phyloP scores from a whole-genome alignment of 768 basidiomycete genomes.

The Mycena amicta region DNA sequence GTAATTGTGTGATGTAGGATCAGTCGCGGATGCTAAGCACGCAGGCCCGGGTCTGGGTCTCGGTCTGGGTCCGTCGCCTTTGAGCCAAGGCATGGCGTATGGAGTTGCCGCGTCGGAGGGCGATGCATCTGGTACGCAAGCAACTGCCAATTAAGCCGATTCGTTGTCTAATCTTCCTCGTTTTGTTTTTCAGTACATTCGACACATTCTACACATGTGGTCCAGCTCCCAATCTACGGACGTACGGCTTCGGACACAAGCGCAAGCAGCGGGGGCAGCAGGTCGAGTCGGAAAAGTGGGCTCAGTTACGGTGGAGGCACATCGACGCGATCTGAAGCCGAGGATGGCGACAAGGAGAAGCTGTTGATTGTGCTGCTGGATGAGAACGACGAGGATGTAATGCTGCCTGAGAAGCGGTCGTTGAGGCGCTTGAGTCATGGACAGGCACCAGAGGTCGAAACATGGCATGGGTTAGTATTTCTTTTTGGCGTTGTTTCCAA shows the following conservation, averaged over 20 bases:
- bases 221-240: constrained; percentile 9
- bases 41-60: not conserved
- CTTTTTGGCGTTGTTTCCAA: not conserved
- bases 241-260: constrained; percentile 16
- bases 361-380: constrained; percentile 19
- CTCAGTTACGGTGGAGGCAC: not conserved
- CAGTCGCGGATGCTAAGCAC: too few species aligned
- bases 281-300: not conserved
- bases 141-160: too few species aligned
- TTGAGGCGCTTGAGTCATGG: not conserved
- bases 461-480: not conserved
- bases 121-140: not conserved
- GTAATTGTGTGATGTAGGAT: too few species aligned
- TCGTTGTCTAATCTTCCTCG: not conserved
- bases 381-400: constrained; percentile 8
- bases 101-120: too few species aligned
- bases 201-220: not conserved
- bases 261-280: constrained; percentile 1
- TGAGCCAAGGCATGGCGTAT: not conserved
- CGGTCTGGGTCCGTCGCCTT: not conserved
- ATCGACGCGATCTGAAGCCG: not conserved
- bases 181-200: not conserved
- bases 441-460: not conserved
- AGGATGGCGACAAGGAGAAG: constrained; percentile 8
- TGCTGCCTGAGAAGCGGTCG: not conserved